Percentiles rank a stretch among this genome's conserved stretches.
Conservation (phyloP, 202 grass and related monocot species). For the Digitaria exilis region DNA sequence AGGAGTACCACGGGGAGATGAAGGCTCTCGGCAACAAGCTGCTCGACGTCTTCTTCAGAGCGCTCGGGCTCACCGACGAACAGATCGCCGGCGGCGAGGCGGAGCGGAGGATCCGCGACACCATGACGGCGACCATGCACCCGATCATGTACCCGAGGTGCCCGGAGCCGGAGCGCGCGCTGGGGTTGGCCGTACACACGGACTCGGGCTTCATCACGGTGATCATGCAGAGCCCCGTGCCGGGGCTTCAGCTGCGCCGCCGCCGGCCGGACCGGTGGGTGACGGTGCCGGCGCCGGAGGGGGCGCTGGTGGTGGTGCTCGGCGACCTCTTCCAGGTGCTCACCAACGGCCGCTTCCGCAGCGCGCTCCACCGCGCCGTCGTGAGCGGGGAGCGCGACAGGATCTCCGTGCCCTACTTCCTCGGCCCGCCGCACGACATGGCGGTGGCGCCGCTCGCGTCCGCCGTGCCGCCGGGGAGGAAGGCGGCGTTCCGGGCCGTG, state of each 20-base stretch:
- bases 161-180: conserved; percentile 53
- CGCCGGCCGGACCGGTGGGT: conserved; percentile 51
- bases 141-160: conserved; percentile 61
- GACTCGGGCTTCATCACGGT: conserved; percentile 66
- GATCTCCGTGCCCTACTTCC: conserved; percentile 64
- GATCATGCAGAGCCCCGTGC: conserved; percentile 48
- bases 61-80: conserved; percentile 49
- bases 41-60: conserved; percentile 45
- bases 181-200: conserved; percentile 63
- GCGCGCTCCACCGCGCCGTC: conserved; percentile 52
- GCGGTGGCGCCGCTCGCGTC: conserved; percentile 51
- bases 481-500: conserved; percentile 41
- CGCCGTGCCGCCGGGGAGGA: not conserved
- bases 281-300: conserved; percentile 42
- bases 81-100: conserved; percentile 20
- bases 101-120: conserved; percentile 27
- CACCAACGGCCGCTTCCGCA: conserved; percentile 57
- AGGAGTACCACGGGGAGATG: conserved; percentile 51
- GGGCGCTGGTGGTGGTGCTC: conserved; percentile 48
- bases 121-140: conserved; percentile 41
- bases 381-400: conserved; percentile 48
- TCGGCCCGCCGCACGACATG: conserved; percentile 43
- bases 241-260: conserved; percentile 60
- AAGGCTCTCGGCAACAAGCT: conserved; percentile 26
- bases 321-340: conserved; percentile 67